Evolutionary conservation across 1,284 basidiomycete genomes (phyloP).

Genomic region (Malassezia japonica): DNA sequence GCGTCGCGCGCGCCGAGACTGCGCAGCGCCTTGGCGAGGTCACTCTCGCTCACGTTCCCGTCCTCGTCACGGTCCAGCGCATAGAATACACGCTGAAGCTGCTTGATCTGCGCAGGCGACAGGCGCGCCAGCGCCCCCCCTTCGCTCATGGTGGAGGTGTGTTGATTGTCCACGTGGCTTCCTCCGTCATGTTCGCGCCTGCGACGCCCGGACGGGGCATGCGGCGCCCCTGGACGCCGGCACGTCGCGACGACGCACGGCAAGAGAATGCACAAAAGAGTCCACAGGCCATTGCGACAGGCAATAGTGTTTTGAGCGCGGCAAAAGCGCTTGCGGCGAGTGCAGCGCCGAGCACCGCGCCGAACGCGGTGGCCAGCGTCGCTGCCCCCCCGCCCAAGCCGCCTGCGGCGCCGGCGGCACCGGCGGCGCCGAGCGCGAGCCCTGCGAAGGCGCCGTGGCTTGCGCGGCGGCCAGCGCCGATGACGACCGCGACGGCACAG

Average conservation of each 20-base stretch:
- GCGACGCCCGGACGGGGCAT: neutral
- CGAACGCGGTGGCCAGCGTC: neutral
- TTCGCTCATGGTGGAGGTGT: neutral
- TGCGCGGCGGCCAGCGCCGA: neutral
- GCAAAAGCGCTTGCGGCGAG: neutral
- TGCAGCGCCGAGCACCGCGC: neutral
- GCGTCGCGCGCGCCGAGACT: constrained; percentile 35
- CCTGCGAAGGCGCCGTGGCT: neutral
- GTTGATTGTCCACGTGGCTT: constrained; percentile 1
- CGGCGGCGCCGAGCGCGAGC: neutral
- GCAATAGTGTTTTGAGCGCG: too few species aligned
- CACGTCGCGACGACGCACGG: too few species aligned
- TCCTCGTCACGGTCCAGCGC: constrained; percentile 49
- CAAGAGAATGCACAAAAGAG: neutral
- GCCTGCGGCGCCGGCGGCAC: neutral
- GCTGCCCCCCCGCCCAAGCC: too few species aligned
- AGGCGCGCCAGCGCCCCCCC: constrained; percentile 4
- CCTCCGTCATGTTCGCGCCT: neutral
- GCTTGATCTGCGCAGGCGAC: constrained; percentile 46
- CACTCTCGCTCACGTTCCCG: constrained; percentile 41
- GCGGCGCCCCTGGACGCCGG: neutral
- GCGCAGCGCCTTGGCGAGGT: constrained; percentile 40
- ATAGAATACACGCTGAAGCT: constrained; percentile 50
- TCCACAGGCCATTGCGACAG: too few species aligned
- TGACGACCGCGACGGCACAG: constrained; percentile 13